These are phyloP conservation scores for Pythium rishiriense DNA, from an alignment of 352 stramenopile genomes.

Conservation along the genomic window DNA sequence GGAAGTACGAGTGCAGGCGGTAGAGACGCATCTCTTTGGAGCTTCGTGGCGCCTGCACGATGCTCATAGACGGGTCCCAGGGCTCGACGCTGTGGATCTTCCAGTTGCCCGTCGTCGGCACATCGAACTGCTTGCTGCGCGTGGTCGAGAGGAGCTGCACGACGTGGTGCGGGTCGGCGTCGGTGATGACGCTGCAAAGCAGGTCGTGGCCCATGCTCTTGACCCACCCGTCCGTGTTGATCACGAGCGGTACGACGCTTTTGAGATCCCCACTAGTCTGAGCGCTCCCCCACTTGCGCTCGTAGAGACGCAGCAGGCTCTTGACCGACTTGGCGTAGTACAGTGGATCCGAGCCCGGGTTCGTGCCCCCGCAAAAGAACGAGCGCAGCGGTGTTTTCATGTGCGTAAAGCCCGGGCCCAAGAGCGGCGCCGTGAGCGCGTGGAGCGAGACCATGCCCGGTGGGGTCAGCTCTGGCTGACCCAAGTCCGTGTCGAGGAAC, in stretches of 20 bases:
- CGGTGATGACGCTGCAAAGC: slow-evolving; percentile 89
- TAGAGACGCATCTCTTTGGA: slow-evolving; percentile 85
- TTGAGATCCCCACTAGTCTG: background rate
- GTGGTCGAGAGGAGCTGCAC: slow-evolving; percentile 92
- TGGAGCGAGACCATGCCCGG: slow-evolving; percentile 93
- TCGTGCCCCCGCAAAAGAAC: slow-evolving; percentile 78
- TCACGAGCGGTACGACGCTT: slow-evolving; percentile 81
- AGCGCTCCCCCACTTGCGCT: slow-evolving; percentile 49
- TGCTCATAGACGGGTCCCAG: slow-evolving; percentile 65
- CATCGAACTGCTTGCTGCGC: slow-evolving; percentile 85
- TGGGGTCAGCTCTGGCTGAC: slow-evolving; percentile 94
- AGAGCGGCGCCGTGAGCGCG: slow-evolving; percentile 82
- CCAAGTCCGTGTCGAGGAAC: slow-evolving; percentile 95
- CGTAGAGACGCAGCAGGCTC: slow-evolving; percentile 65
- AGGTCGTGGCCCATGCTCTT: slow-evolving; percentile 97
- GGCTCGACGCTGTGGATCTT: slow-evolving; percentile 55
- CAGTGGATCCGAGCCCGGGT: slow-evolving; percentile 72
- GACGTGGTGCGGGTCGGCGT: slow-evolving; percentile 87
- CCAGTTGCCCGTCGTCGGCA: slow-evolving; percentile 56
- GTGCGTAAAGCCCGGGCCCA: slow-evolving; percentile 92
- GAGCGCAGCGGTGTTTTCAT: slow-evolving; percentile 77
- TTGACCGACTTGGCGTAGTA: slow-evolving; percentile 77
- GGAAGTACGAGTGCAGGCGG: slow-evolving; percentile 81
- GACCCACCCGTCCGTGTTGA: slow-evolving; percentile 98
- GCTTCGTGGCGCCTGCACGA: slow-evolving; percentile 58